Base-by-base conservation (phyloP, 176 grass and related monocot species). In the Carex pumila region DNA sequence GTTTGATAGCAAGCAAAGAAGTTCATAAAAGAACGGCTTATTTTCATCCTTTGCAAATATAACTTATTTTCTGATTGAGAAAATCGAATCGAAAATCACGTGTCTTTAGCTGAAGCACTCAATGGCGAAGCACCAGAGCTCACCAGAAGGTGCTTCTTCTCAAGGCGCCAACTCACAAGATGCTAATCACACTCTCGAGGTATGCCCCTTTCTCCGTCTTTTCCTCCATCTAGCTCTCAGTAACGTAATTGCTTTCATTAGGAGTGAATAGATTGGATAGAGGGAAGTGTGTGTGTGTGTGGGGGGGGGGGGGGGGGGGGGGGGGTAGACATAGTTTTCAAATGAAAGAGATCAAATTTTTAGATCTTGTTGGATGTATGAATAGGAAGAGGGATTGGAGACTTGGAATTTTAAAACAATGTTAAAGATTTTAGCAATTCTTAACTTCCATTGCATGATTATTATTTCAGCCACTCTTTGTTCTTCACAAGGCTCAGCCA, bases 401-500 rank as follows among this genome's bases (percentile, higher is more conserved):
- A 60, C 57, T 10, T 65, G 32, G 11, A 58, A 53, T 79, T 36
- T 1, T 2, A 31, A 67, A 67, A 34, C 12, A 68, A n/a, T 10
- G 5, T 70, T 7, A 6, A 8, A 70, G 12, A 9, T 14, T 19
- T 12, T 15, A 65, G 43, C 13, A 52, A 68, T 31, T 83, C n/a
- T 10, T 83, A 8, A 65, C 63, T 32, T 53, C 21, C 19, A 19
- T 83, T 82, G 50, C 0, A 47, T 32, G 43, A 29, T 64, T 47
- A 62, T 81, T 85, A 54, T 80, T 76, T 41, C 88, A 97, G 92
- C 92, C 94, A 39, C 92, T 92, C 68, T 91, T 92, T 64, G 87
- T 97, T 65, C 89, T 94, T 18, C 94, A 88, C 79, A 92, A 92
- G 85, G 70, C 87, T 30, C 39, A 71, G 71, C 81, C 85, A 56